phyloP scores from a whole-genome alignment of 1,284 basidiomycete genomes.

The Malassezia caprae region DNA sequence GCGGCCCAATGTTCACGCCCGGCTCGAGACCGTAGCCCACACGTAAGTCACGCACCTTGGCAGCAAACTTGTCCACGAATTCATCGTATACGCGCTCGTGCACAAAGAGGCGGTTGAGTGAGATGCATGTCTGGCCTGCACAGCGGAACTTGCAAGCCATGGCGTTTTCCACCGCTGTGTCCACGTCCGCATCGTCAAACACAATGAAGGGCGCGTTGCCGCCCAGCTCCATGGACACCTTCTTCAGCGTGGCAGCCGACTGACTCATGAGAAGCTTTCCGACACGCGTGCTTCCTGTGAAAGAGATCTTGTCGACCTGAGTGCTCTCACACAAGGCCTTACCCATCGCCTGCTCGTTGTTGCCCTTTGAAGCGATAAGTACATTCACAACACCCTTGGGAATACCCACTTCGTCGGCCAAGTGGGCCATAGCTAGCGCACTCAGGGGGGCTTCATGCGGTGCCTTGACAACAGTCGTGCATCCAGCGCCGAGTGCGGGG shows the following conservation, averaged over 20 bases:
- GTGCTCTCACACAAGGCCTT: constrained; percentile 55
- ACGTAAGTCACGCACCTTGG: constrained; percentile 78
- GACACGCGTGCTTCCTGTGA: constrained; percentile 81
- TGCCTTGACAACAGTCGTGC: constrained; percentile 89
- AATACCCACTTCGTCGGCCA: constrained; percentile 74
- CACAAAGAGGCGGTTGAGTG: constrained; percentile 53
- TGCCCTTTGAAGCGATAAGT: constrained; percentile 67
- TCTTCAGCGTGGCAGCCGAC: constrained; percentile 78
- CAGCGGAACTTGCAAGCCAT: constrained; percentile 82
- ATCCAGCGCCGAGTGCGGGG: constrained; percentile 81
- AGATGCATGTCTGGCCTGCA: constrained; percentile 78
- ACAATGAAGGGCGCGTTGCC: constrained; percentile 92
- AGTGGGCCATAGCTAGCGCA: constrained; percentile 73
- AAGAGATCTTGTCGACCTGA: constrained; percentile 74
- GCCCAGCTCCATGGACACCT: constrained; percentile 54
- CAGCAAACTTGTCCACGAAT: constrained; percentile 69
- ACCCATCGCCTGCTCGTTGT: constrained; percentile 67
- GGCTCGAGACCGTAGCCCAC: constrained; percentile 78
- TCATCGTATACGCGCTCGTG: constrained; percentile 64
- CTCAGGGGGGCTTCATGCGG: constrained; percentile 93
- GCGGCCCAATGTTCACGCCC: constrained; percentile 70
- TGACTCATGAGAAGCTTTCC: constrained; percentile 80
- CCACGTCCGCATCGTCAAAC: constrained; percentile 89
- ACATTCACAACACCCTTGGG: constrained; percentile 92
- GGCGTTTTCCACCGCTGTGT: constrained; percentile 79